Base-by-base conservation (phyloP, 2,329 filamentous ascomycete species). In the Chaetomium olivaceum region DNA sequence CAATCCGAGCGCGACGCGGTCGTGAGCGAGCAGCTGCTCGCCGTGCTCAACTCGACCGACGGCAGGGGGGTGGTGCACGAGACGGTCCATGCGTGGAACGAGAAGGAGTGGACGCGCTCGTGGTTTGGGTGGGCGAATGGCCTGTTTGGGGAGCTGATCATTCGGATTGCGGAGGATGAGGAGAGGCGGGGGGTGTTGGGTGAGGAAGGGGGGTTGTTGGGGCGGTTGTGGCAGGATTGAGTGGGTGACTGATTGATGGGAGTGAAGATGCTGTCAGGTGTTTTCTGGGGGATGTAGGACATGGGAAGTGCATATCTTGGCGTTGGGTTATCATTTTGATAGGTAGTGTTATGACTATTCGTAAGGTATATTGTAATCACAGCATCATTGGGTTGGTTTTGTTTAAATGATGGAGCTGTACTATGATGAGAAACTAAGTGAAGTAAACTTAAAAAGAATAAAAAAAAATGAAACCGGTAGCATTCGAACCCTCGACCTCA, bases 31-130 rank as follows among this genome's bases (percentile, higher is more conserved):
- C 76, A 78, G 62, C 67, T 82, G 23, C 62, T 70, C 0, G 75
- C 80, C 71, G 74, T 81, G 54, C 67, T 81, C 21, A 73, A 80
- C 62, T 80, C 77, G 63, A 81, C 79, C 5, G 72, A 72, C 0
- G 78, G 77, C 1, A 69, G 75, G 33, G 82, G 82, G 0, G 76
- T 85, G 8, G 79, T 85, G 16, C 82, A 85, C 64, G 81, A 85
- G 73, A 80, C 77, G 63, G 76, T 83, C 21, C 74, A 81, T 65
- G 76, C 78, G 3, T 81, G 81, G 74, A 73, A 78, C 64, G 72
- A 74, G 59, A 71, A 68, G 2, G 70, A 74, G 48, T 84, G 76
- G 74, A 80, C 80, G 25, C 71, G 81, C n/a, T 75, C 78, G 25
- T 83, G 81, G 81, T 81, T 80, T 58, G 79, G 78, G 0, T 80